A percentile compares a stretch with the other conserved stretches of the same genome.
These are phyloP conservation scores for Blastocystis sp. DNA, from an alignment of 352 stramenopile species.

Conservation along the genomic window DNA sequence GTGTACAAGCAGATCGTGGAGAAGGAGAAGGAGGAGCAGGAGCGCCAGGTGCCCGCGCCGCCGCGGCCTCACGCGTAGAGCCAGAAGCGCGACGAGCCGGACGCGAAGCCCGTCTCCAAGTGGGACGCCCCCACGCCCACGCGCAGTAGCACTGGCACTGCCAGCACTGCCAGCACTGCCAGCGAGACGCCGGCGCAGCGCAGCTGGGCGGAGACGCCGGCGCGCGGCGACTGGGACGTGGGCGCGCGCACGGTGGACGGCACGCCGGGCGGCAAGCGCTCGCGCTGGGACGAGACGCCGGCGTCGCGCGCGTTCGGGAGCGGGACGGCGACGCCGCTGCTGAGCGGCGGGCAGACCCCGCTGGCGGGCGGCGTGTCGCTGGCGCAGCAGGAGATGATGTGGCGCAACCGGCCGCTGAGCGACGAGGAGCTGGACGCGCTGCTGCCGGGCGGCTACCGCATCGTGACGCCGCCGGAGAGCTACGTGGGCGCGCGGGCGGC, in stretches of 20 bases:
- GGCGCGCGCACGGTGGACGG: constrained; percentile 70
- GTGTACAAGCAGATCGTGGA: constrained; percentile 83
- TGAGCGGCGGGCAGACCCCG: neutral
- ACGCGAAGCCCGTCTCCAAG: neutral
- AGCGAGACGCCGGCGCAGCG: constrained; percentile 75
- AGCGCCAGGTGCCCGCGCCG: neutral
- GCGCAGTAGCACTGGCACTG: constrained; percentile 71
- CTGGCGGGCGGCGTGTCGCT: neutral
- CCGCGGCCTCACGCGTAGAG: constrained; percentile 66
- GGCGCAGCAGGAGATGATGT: constrained; percentile 66
- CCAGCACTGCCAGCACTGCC: constrained; percentile 72
- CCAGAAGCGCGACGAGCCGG: constrained; percentile 69
- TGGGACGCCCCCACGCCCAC: constrained; percentile 71
- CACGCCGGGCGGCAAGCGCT: constrained; percentile 79
- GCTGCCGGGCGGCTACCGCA: constrained; percentile 90
- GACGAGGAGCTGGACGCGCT: constrained; percentile 94
- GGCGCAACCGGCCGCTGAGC: constrained; percentile 77
- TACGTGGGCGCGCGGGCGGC: constrained; percentile 78
- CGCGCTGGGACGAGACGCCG: constrained; percentile 92
- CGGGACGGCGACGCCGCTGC: constrained; percentile 35
- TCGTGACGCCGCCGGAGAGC: constrained; percentile 87
- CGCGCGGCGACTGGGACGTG: constrained; percentile 61
- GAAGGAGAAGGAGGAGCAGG: constrained; percentile 75
- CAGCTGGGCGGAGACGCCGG: constrained; percentile 73
- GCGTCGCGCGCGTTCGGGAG: constrained; percentile 74